Evolutionary conservation across 139 green algal species (phyloP), one percentile per base, ranked within the genome.

Genomic region (Zygnema circumcarinatum): DNA sequence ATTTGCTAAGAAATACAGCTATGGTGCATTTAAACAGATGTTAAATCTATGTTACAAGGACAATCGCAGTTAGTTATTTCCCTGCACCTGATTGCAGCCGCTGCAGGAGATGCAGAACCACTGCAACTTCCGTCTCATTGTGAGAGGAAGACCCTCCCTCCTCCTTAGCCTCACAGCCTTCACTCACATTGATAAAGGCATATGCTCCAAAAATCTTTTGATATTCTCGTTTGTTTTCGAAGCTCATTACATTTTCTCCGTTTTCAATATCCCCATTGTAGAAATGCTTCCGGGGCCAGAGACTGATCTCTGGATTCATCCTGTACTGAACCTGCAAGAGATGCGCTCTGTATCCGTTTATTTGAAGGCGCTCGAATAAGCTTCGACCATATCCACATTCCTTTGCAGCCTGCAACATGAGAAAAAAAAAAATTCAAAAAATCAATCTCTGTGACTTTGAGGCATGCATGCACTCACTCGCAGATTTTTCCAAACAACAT

Each of bases 241-340:
- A 35, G n/a, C 22, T 41, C 29, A 32, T 62, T 1, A 90, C 85
- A 74, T 90, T 89, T 52, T 20, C 31, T 2, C 81, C 85, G 84
- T 90, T 81, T 47, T 79, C 32, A 2, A 90, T 25, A 31, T 41
- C 38, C 0, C 80, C 86, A 16, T 83, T 53, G 69, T 90, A 90
- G 79, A 90, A 90, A 42, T 29, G 56, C 47, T 3, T 36, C 31
- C 11, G 73, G 29, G 86, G 86, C 32, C 67, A 98, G 82, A 74
- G 36, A 42, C 96, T 91, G 79, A 98, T 98, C 32, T 91, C 81
- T 3, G 96, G 96, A 85, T 98, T 95, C 96, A 98, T 98, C 86
- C 96, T 93, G 92, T 98, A 98, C 40, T 86, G 76, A 42, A 85
- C 85, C 35, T 42, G 89, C 25, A 97, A 90, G 87, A 97, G 81